Evolutionary conservation across 2,329 filamentous ascomycete species (phyloP).

Genomic region (Macrophomina phaseolina): DNA sequence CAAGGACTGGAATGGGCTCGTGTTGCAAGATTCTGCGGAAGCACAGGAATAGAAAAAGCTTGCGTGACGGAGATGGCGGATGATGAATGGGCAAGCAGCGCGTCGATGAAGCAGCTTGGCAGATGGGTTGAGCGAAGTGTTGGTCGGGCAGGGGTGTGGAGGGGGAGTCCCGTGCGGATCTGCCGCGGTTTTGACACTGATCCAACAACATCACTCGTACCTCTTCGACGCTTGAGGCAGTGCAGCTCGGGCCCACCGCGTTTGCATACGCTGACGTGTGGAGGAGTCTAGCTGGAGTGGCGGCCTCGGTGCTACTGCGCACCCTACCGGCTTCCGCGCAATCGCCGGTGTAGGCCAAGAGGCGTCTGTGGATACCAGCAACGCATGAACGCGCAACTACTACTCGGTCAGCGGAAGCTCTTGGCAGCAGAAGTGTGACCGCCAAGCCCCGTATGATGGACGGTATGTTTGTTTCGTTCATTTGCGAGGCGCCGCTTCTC

Average conservation of each 20-base stretch:
- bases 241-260: conserved; percentile 8
- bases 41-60: conserved; percentile 1
- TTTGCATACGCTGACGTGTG: neutral
- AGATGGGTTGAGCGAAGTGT: neutral
- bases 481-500: conserved; percentile 4
- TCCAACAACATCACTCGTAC: conserved; percentile 14
- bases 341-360: neutral
- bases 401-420: conserved; percentile 2
- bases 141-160: conserved; percentile 1
- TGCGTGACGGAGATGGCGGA: conserved; percentile 6
- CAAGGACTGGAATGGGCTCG: neutral
- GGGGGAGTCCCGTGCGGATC: conserved; percentile 25
- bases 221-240: neutral
- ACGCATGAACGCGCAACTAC: conserved; percentile 10
- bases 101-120: conserved; percentile 20
- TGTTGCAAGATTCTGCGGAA: conserved; percentile 7
- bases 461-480: conserved; percentile 10
- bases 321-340: neutral
- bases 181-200: neutral
- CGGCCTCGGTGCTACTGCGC: neutral
- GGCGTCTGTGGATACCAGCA: neutral
- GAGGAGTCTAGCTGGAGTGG: neutral
- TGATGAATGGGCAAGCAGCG: conserved; percentile 1
- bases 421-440: conserved; percentile 9
- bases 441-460: conserved; percentile 4